A percentile compares a stretch with the other conserved stretches of the same genome.
Evolutionary conservation across 108 stramenopile genomes (phyloP).

Genomic region (Tribonema minus): DNA sequence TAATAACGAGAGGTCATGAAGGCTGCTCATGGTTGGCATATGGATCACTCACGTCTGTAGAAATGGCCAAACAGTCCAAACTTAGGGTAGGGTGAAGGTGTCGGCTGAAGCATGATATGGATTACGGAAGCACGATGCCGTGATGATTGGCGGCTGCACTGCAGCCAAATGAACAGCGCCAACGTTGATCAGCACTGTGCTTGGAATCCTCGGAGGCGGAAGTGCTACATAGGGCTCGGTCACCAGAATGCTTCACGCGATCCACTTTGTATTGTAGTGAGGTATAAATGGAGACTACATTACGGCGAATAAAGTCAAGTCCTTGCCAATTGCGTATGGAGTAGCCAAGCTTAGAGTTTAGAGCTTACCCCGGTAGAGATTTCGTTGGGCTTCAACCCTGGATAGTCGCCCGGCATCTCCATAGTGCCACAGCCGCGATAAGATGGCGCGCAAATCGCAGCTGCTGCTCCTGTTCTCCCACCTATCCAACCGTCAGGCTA

Average conservation of each 20-base stretch:
- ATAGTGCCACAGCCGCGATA: not conserved
- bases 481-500: too few species aligned
- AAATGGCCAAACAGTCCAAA: not conserved
- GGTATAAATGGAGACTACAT: not conserved
- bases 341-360: not conserved
- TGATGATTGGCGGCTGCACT: not conserved
- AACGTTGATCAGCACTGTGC: not conserved
- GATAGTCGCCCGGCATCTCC: constrained; percentile 7
- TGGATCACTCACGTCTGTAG: not conserved
- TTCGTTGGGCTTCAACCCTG: constrained; percentile 25
- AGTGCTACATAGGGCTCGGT: not conserved
- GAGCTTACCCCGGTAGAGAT: constrained; percentile 33
- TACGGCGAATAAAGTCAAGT: not conserved
- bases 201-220: not conserved
- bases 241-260: not conserved
- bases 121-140: not conserved
- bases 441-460: too few species aligned
- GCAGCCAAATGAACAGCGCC: not conserved
- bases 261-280: too few species aligned
- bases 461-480: too few species aligned
- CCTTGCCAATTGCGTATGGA: not conserved
- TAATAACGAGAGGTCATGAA: not conserved
- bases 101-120: not conserved
- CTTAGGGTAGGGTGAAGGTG: not conserved
- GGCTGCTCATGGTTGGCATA: not conserved